A percentile compares a stretch with the other conserved stretches of the same genome.
Conservation (phyloP, 176 grass and related monocot genomes). For the Lolium perenne region DNA sequence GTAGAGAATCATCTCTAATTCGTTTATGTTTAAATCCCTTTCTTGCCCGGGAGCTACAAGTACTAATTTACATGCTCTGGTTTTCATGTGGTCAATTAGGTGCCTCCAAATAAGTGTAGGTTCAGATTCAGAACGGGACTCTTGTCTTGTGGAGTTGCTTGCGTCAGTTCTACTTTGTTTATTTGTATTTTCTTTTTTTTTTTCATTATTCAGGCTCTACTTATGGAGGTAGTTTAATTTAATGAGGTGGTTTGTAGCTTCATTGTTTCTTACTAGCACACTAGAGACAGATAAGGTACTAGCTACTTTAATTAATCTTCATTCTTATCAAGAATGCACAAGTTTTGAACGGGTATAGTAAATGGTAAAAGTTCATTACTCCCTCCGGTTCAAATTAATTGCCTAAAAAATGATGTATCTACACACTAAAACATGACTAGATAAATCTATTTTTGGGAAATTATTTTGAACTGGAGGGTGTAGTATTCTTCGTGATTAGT, state of each 20-base stretch:
- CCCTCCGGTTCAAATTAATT: too few species aligned
- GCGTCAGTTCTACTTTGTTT: background rate
- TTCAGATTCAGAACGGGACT: background rate
- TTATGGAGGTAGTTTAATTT: background rate
- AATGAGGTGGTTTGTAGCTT: background rate
- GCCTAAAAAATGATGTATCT: too few species aligned
- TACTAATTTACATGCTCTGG: constrained; percentile 8
- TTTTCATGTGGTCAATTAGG: background rate
- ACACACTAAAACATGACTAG: too few species aligned
- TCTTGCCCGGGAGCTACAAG: background rate
- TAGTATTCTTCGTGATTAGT: background rate
- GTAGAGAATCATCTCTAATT: background rate
- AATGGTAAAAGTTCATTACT: background rate
- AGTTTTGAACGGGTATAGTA: background rate
- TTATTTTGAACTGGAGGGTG: too few species aligned
- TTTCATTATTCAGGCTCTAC: background rate
- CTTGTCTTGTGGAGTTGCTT: background rate
- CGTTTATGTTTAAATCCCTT: background rate
- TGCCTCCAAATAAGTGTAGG: background rate
- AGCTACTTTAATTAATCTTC: background rate
- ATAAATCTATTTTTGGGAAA: too few species aligned
- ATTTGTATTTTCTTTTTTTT: background rate
- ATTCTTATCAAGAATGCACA: background rate
- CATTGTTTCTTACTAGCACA: background rate
- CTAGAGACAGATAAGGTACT: background rate